These are phyloP conservation scores for Linanthus parryae DNA, from an alignment of 148 eudicot genomes.

Conservation along the genomic window DNA sequence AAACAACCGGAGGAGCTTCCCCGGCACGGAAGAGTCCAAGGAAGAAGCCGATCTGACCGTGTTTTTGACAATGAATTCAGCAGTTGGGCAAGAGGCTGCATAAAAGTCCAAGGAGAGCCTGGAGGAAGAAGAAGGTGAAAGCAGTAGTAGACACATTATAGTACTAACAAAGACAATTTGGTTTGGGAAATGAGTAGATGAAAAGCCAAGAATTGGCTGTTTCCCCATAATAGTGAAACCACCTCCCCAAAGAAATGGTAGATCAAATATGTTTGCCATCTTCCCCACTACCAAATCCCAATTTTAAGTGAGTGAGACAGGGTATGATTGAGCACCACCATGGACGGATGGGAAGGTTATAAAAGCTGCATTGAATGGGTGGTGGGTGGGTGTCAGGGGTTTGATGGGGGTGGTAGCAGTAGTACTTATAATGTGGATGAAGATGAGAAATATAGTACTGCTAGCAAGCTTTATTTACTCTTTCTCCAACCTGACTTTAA, in stretches of 20 bases:
- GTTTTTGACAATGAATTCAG: constrained; percentile 46
- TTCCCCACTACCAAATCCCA: too few species aligned
- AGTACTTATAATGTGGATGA: too few species aligned
- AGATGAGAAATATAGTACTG: too few species aligned
- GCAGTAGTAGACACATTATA: neutral
- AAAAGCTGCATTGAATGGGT: too few species aligned
- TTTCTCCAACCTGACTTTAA: too few species aligned
- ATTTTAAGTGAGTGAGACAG: too few species aligned
- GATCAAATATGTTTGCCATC: neutral
- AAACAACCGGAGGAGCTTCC: constrained; percentile 53
- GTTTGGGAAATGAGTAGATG: constrained; percentile 1
- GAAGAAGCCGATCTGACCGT: constrained; percentile 56
- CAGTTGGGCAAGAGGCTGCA: constrained; percentile 46
- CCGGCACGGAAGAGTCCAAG: constrained; percentile 45
- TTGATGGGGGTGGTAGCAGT: too few species aligned
- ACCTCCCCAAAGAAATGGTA: too few species aligned
- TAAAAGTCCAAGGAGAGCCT: constrained; percentile 44
- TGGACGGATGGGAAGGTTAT: too few species aligned
- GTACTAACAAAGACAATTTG: neutral
- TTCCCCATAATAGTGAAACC: constrained; percentile 4
- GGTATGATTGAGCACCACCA: too few species aligned
- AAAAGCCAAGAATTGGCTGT: neutral
- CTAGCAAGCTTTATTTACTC: too few species aligned
- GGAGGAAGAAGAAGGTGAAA: neutral
- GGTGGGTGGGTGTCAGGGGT: too few species aligned